Evolutionary conservation across 129 eudicot genomes (phyloP).

Genomic region (Flaveria sonorensis): DNA sequence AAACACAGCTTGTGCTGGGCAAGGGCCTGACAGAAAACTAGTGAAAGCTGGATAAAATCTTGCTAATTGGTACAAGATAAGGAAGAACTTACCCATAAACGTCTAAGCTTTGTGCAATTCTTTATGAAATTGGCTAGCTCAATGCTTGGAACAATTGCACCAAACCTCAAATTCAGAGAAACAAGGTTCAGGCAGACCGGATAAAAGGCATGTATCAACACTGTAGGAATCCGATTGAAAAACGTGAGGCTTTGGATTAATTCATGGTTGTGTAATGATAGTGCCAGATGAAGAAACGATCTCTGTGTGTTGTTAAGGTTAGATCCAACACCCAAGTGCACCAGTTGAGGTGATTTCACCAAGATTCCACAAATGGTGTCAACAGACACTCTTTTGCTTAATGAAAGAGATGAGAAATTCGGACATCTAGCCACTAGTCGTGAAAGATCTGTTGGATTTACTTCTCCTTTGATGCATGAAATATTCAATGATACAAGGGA

Average conservation of each 20-base stretch:
- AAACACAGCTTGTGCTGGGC: background rate
- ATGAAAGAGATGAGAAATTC: conserved; percentile 52
- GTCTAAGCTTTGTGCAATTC: conserved; percentile 59
- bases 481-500: conserved; percentile 74
- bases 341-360: conserved; percentile 63
- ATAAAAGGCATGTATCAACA: conserved; percentile 54
- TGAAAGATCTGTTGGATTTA: conserved; percentile 56
- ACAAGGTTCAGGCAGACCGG: conserved; percentile 60
- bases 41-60: background rate
- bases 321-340: conserved; percentile 70
- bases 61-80: background rate
- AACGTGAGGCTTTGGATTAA: conserved; percentile 67
- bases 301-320: conserved; percentile 47
- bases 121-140: conserved; percentile 56
- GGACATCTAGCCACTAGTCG: conserved; percentile 66
- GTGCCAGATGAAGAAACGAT: conserved; percentile 41
- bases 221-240: conserved; percentile 58
- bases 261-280: conserved; percentile 42
- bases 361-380: conserved; percentile 57
- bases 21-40: background rate
- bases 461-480: conserved; percentile 68
- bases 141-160: conserved; percentile 39
- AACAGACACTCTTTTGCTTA: conserved; percentile 58
- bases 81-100: conserved; percentile 54
- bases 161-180: conserved; percentile 66